phyloP scores from a whole-genome alignment of 805 yeast genomes.

The Kuraishia floccosa region DNA sequence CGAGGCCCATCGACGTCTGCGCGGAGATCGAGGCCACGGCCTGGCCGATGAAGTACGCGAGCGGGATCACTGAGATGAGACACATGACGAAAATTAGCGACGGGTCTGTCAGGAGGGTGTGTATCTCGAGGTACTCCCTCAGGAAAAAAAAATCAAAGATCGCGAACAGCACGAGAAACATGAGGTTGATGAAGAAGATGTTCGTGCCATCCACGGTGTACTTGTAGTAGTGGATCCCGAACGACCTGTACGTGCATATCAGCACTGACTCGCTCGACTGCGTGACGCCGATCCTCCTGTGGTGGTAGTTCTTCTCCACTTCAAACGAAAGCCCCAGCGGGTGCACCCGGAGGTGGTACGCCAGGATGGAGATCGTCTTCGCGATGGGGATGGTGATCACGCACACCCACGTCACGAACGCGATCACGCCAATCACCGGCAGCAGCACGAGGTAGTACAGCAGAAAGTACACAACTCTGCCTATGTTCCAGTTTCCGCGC shows the following conservation, averaged over 20 bases:
- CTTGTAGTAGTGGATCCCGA: conserved; percentile 89
- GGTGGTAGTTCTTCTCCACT: conserved; percentile 38
- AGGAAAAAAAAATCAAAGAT: conserved; percentile 66
- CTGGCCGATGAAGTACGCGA: conserved; percentile 96
- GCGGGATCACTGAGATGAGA: conserved; percentile 76
- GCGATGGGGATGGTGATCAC: conserved; percentile 94
- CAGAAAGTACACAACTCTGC: conserved; percentile 66
- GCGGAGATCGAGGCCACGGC: conserved; percentile 99
- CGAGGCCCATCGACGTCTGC: conserved; percentile 97
- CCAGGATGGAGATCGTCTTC: conserved; percentile 55
- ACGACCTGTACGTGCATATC: conserved; percentile 84
- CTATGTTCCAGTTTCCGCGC: conserved; percentile 83
- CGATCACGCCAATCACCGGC: conserved; percentile 50
- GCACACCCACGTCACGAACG: conserved; percentile 61
- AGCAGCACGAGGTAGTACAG: conserved; percentile 59
- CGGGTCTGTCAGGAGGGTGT: conserved; percentile 43
- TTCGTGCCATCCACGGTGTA: conserved; percentile 96
- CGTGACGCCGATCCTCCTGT: conserved; percentile 12
- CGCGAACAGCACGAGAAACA: conserved; percentile 70
- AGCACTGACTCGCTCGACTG: conserved; percentile 49
- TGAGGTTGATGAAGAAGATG: conserved; percentile 78
- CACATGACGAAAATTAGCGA: conserved; percentile 63
- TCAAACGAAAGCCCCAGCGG: conserved; percentile 82
- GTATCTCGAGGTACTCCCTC: conserved; percentile 30
- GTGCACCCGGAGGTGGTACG: conserved; percentile 75